Evolutionary conservation across 2,329 filamentous ascomycete species (phyloP).

Genomic region (Pestalotiopsis sp.): DNA sequence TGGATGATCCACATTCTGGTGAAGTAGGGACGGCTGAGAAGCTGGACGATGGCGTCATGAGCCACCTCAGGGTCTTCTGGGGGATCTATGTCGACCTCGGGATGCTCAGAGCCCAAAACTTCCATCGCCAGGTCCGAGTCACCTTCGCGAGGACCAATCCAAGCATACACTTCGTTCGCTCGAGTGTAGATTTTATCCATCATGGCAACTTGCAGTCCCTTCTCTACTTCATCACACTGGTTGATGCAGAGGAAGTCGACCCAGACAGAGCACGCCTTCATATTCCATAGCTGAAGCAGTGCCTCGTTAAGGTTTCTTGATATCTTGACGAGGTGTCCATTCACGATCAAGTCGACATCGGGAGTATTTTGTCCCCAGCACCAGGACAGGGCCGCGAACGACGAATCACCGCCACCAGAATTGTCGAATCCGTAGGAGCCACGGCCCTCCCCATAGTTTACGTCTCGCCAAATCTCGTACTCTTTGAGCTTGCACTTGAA

Average conservation of each 20-base stretch:
- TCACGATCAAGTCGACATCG: background rate
- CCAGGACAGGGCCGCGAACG: background rate
- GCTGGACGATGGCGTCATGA: background rate
- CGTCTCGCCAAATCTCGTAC: background rate
- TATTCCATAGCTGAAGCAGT: background rate
- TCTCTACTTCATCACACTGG: background rate
- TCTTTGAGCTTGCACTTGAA: background rate
- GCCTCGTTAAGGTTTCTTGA: background rate
- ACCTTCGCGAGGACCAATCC: background rate
- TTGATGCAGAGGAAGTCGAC: slow-evolving; percentile 1
- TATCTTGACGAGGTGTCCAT: background rate
- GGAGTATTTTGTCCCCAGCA: background rate
- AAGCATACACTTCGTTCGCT: background rate
- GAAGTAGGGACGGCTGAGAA: slow-evolving; percentile 1
- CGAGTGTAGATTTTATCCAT: slow-evolving; percentile 1
- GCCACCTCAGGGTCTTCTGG: background rate
- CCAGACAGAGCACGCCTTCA: background rate
- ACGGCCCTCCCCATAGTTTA: background rate
- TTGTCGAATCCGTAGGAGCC: no score
- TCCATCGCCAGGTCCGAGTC: slow-evolving; percentile 3
- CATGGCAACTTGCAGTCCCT: background rate
- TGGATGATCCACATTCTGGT: slow-evolving; percentile 2
- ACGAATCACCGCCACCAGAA: no score
- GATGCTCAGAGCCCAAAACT: background rate
- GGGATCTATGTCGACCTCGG: background rate